These are phyloP conservation scores for Petrea volubilis DNA, from an alignment of 257 asterid genomes.

Conservation along the genomic window DNA sequence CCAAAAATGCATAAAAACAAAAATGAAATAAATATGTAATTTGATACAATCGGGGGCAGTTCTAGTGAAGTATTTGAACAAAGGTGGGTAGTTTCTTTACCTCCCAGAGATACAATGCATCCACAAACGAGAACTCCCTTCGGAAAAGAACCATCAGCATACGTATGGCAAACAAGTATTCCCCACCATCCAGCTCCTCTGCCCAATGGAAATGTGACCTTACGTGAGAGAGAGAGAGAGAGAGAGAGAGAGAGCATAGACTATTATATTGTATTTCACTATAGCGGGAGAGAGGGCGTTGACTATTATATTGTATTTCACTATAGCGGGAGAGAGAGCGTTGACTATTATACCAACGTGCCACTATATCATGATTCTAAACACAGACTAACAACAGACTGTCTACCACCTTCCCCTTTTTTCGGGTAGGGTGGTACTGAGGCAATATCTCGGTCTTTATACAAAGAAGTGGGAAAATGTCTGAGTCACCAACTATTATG, in stretches of 20 bases:
- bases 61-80: background rate
- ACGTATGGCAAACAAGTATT: conserved; percentile 91
- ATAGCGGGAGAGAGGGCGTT: background rate
- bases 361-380: background rate
- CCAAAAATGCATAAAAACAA: background rate
- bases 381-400: background rate
- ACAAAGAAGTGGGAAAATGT: background rate
- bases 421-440: background rate
- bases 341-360: background rate
- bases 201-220: conserved; percentile 32
- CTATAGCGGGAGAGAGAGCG: background rate
- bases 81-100: conserved; percentile 34
- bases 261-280: background rate
- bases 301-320: too few relatives aligned
- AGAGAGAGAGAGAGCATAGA: conserved; percentile 10
- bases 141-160: conserved; percentile 97
- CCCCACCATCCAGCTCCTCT: conserved; percentile 99
- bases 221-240: conserved; percentile 20
- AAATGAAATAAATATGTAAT: background rate
- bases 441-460: background rate
- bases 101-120: conserved; percentile 97
- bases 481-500: background rate
- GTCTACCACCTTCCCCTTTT: background rate
- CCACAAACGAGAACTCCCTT: conserved; percentile 91
- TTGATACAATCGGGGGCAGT: background rate